phyloP scores from a whole-genome alignment of 768 basidiomycete species.

The Podaxis sp. region DNA sequence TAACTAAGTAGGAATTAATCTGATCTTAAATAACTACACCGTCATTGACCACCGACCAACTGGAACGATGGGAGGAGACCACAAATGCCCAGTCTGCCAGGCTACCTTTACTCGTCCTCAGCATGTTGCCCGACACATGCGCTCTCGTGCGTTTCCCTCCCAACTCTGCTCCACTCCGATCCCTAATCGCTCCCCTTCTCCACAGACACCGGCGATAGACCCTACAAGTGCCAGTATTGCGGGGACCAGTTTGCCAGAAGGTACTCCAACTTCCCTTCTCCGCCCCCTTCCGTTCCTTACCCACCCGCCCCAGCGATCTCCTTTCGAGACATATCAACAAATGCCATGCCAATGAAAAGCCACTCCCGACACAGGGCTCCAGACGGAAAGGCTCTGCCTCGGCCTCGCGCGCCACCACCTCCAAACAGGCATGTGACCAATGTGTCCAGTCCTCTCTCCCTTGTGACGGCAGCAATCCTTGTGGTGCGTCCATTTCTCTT shows the following conservation, averaged over 20 bases:
- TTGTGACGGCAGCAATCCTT: conserved; percentile 80
- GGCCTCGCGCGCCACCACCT: conserved; percentile 71
- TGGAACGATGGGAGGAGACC: conserved; percentile 71
- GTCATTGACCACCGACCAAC: conserved; percentile 14
- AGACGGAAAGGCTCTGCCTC: conserved; percentile 69
- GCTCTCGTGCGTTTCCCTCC: conserved; percentile 67
- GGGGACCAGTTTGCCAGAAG: conserved; percentile 90
- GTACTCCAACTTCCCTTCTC: conserved; percentile 31
- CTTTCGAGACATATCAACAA: conserved; percentile 87
- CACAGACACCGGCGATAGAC: conserved; percentile 84
- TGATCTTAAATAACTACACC: conserved; percentile 16
- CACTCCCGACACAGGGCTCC: conserved; percentile 36
- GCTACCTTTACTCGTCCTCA: conserved; percentile 88
- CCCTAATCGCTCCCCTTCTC: conserved; percentile 18
- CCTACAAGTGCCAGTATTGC: conserved; percentile 86
- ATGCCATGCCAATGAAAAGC: conserved; percentile 80
- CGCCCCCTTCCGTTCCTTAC: neutral
- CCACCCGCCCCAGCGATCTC: conserved; percentile 56
- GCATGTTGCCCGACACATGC: conserved; percentile 89
- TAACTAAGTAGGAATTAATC: conserved; percentile 15
- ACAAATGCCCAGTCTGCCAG: conserved; percentile 85
- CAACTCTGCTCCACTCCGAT: conserved; percentile 14
- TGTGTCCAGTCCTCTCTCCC: conserved; percentile 75
- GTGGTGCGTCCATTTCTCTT: conserved; percentile 46
- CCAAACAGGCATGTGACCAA: conserved; percentile 84